phyloP scores from a whole-genome alignment of 495 filamentous ascomycete species.

The Penicillium argentinense region DNA sequence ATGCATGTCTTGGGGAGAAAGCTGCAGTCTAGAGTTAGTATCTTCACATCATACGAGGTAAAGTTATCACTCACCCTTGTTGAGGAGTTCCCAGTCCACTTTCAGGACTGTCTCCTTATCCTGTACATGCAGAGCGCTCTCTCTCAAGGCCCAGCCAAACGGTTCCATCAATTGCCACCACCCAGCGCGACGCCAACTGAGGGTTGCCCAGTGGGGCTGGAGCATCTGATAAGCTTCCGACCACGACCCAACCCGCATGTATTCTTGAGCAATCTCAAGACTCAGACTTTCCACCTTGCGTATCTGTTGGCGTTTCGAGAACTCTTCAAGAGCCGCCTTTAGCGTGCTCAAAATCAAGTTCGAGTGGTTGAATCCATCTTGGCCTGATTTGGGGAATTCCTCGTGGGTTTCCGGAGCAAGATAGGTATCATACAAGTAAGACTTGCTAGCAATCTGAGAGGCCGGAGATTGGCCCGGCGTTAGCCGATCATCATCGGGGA shows the following conservation, averaged over 20 bases:
- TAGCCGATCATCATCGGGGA: slow-evolving; percentile 72
- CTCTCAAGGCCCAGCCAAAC: slow-evolving; percentile 69
- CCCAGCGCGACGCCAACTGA: slow-evolving; percentile 72
- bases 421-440: slow-evolving; percentile 79
- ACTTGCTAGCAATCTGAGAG: slow-evolving; percentile 64
- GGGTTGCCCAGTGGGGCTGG: slow-evolving; percentile 66
- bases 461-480: slow-evolving; percentile 66
- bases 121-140: slow-evolving; percentile 64
- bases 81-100: slow-evolving; percentile 84
- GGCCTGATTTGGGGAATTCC: slow-evolving; percentile 60
- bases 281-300: slow-evolving; percentile 67
- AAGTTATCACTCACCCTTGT: slow-evolving; percentile 51
- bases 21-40: slow-evolving; percentile 37
- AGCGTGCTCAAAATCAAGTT: slow-evolving; percentile 59
- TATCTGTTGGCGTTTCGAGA: slow-evolving; percentile 58
- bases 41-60: not conserved
- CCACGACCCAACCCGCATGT: slow-evolving; percentile 63
- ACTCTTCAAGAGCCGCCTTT: slow-evolving; percentile 62
- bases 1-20: slow-evolving; percentile 59
- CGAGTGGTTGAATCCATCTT: slow-evolving; percentile 61
- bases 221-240: slow-evolving; percentile 65
- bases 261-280: slow-evolving; percentile 67
- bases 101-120: slow-evolving; percentile 66
- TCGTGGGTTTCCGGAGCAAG: slow-evolving; percentile 74
- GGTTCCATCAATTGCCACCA: slow-evolving; percentile 79